Base-by-base conservation (phyloP, 1,284 basidiomycete genomes). In the Pterulicium gracile region DNA sequence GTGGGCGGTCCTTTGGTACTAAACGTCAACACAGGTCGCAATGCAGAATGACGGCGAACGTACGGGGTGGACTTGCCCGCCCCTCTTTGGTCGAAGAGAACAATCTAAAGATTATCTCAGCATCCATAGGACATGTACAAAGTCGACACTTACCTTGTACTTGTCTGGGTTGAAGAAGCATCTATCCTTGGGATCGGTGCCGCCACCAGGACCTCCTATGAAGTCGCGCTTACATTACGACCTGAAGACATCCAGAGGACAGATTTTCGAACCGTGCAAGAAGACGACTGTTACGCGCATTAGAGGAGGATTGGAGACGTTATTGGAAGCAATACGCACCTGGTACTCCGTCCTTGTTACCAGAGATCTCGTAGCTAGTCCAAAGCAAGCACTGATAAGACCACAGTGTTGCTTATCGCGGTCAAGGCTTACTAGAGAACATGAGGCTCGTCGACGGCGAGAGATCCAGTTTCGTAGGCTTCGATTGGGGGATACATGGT, bases 71-170 rank as follows among this genome's bases (percentile, higher is more conserved):
- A 88, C 57, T 87, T 84, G n/a, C 93, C 92, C 7, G 87, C 65
- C 7, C 90, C 91, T 50, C 91, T 72, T 61, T 95, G 91, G 61
- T 93, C 89, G 52, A 91, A 77, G 17, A 88, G 68, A 49, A 88
- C 63, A 53, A 88, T 87, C 82, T 86, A 44, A 2, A 46, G 32
- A 24, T 43, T 40, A 47, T n/a, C 32, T 50, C 20, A 51, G 17
- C 45, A 12, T 12, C 40, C 44, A 23, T 19, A 45, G 20, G 10
- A 21, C 32, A 2, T 34, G 18, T 17, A 14, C 35, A 19, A 40
- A 50, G n/a, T 61, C 55, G n/a, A 60, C 45, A 56, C 64, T 50
- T 39, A 77, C 84, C 68, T 88, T 87, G 69, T 93, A 93, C 56
- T 85, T 85, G 20, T 70, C 60, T 0, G 89, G 89, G 58, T 93